Conservation (phyloP, 495 filamentous ascomycete genomes). For the Trichocladium antarcticum region DNA sequence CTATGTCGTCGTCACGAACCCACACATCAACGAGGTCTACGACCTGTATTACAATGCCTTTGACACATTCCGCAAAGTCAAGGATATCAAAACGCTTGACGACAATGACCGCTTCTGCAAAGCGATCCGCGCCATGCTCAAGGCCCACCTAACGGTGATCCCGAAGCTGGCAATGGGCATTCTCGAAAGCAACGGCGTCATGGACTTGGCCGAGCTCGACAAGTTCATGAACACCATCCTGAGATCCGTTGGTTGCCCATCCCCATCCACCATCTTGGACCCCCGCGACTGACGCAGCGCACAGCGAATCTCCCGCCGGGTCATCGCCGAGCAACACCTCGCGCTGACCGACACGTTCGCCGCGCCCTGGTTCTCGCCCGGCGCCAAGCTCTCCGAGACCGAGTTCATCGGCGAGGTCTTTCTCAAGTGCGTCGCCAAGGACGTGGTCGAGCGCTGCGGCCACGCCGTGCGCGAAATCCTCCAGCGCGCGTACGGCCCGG, state of each 20-base stretch:
- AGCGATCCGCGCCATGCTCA: constrained; percentile 63
- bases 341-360: constrained; percentile 95
- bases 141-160: constrained; percentile 85
- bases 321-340: constrained; percentile 96
- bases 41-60: constrained; percentile 95
- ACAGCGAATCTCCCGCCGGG: constrained; percentile 83
- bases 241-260: constrained; percentile 56
- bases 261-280: background rate
- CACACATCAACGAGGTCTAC: constrained; percentile 86
- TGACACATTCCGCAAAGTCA: constrained; percentile 71
- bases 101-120: constrained; percentile 89
- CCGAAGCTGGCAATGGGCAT: constrained; percentile 90
- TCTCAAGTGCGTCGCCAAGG: constrained; percentile 81
- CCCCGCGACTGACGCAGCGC: background rate
- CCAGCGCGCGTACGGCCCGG: constrained; percentile 56
- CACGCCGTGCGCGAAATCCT: constrained; percentile 58
- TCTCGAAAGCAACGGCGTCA: constrained; percentile 69
- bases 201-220: constrained; percentile 70
- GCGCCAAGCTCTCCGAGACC: constrained; percentile 58
- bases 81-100: constrained; percentile 71
- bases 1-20: constrained; percentile 93
- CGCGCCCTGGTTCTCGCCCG: constrained; percentile 81
- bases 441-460: constrained; percentile 77
- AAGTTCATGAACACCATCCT: constrained; percentile 91
- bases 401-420: constrained; percentile 96